Evolutionary conservation across 345 rosid species (phyloP), one percentile per base, ranked within the genome.

Genomic region (Toxicodendron radicans): DNA sequence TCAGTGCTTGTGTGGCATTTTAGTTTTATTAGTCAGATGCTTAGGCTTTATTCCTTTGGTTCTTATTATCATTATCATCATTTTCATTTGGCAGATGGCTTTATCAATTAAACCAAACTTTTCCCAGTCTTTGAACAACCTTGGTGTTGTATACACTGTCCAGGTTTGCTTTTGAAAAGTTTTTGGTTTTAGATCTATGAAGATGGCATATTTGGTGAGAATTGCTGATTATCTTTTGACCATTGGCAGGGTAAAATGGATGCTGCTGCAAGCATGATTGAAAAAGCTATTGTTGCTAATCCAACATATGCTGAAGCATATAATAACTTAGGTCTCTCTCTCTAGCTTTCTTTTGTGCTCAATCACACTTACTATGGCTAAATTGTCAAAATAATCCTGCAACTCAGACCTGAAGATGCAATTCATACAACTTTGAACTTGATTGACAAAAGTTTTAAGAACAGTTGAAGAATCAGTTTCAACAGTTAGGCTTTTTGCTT

Each of bases 261-360:
- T 85, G 92, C 95, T 52, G 99, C 99, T 67, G 98, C 98, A 74
- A 85, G 85, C 87, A 96, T 93, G 98, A 96, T 96, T 71, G 95
- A 96, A 84, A 93, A 96, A 83, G 99, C 99, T 74, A 96, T 96
- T 79, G 75, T 85, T 73, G 98, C 99, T 52, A 96, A 93, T 85
- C 97, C 99, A 3, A 90, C 99, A 0, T 96, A 96, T 72, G 94
- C 98, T 49, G 99, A 96, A 83, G 99, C 99, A 71, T 96, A 93
- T 78, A 96, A 96, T 72, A 96, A 96, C 80, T 81, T 96, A 87
- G 99, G 99, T 95, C 58, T 82, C 79, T 65, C 73, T 51, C 58
- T 64, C 52, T 27, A 54, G 18, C 70, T 66, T 33, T 62, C 51
- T 51, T 35, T 51, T 38, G 9, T 17, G 33, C n/a, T 7, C 20